Evolutionary conservation across 2,329 filamentous ascomycete genomes (phyloP), one percentile per base, ranked within the genome.

Genomic region (Mycosphaerelloides madeirae): DNA sequence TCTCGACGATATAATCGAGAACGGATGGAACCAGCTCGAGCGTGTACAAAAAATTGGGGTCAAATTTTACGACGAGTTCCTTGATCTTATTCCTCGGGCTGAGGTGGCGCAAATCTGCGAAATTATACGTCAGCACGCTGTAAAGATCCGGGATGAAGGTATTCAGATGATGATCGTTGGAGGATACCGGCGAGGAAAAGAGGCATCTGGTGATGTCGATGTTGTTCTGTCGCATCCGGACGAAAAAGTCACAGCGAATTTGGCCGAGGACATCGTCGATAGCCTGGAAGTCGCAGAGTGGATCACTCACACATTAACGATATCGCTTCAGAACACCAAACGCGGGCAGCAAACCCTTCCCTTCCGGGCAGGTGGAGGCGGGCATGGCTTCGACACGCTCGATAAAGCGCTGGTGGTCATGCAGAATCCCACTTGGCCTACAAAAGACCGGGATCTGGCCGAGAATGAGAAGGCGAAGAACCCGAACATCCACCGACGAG

Each of bases 351-450:
- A 77, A 39, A 76, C 79, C 0, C 65, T 81, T 0, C 78, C 79
- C 0, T 80, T 75, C 56, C 71, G 70, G 6, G 61, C 57, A 11
- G 61, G 66, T 4, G 50, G 50, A 3, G 68, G 70, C 1, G 76
- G 76, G 0, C 69, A 74, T 16, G 86, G 87, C 0, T 96, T 95
- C 54, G 90, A 96, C 61, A 87, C 82, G 0, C 75, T 97, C 1
- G 90, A 97, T 65, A 96, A 96, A 65, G 89, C 89, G 0, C 70
- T 97, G 41, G 85, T 96, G 1, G 88, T 96, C 0, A 97, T 91
- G 91, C 87, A 95, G 61, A 74, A 89, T 58, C 83, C 83, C 0
- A 39, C 51, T 2, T 69, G 69, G 63, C 63, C 67, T 4, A 65
- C 60, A 0, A 66, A 66, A 44, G 60, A 58, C 1, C 63, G 46